Percentiles rank a stretch among this genome's conserved stretches.
Evolutionary conservation across 2,329 filamentous ascomycete species (phyloP).

Genomic region (Periglandula ipomoeae): DNA sequence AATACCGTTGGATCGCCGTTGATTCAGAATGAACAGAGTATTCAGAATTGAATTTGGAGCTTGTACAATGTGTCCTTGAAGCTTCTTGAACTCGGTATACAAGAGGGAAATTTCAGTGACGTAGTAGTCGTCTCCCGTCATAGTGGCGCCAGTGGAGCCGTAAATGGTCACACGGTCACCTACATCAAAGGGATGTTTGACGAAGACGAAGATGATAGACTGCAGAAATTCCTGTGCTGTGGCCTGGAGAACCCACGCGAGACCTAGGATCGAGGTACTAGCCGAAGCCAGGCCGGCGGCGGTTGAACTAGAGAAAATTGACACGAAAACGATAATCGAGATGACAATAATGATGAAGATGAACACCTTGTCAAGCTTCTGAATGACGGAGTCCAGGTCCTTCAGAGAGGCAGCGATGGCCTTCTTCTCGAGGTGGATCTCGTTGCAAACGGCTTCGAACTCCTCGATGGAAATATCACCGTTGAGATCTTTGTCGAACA

Average conservation of each 20-base stretch:
- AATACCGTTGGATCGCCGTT: slow-evolving; percentile 78
- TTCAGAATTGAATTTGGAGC: slow-evolving; percentile 93
- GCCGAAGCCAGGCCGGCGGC: slow-evolving; percentile 83
- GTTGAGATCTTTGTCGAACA: slow-evolving; percentile 96
- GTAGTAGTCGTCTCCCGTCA: slow-evolving; percentile 87
- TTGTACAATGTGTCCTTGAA: slow-evolving; percentile 93
- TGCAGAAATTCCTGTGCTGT: slow-evolving; percentile 93
- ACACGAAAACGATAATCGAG: slow-evolving; percentile 76
- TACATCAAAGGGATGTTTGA: slow-evolving; percentile 96
- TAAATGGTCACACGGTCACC: slow-evolving; percentile 89
- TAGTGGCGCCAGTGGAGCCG: slow-evolving; percentile 71
- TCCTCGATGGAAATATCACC: slow-evolving; percentile 95
- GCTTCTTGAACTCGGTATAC: slow-evolving; percentile 97
- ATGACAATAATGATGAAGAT: slow-evolving; percentile 78
- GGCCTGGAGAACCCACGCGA: slow-evolving; percentile 87
- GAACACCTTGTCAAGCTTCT: slow-evolving; percentile 82
- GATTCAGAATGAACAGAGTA: slow-evolving; percentile 88
- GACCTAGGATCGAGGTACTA: slow-evolving; percentile 75
- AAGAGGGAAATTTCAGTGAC: slow-evolving; percentile 89
- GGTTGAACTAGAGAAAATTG: slow-evolving; percentile 83
- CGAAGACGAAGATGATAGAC: slow-evolving; percentile 89
- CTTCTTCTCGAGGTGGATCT: slow-evolving; percentile 90
- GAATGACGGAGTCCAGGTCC: slow-evolving; percentile 87
- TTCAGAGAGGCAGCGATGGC: slow-evolving; percentile 91
- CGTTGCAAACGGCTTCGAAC: slow-evolving; percentile 84